Percentiles rank a stretch among this genome's conserved stretches.
Conservation (phyloP, 768 basidiomycete species). For the Lactifluus rugatus region DNA sequence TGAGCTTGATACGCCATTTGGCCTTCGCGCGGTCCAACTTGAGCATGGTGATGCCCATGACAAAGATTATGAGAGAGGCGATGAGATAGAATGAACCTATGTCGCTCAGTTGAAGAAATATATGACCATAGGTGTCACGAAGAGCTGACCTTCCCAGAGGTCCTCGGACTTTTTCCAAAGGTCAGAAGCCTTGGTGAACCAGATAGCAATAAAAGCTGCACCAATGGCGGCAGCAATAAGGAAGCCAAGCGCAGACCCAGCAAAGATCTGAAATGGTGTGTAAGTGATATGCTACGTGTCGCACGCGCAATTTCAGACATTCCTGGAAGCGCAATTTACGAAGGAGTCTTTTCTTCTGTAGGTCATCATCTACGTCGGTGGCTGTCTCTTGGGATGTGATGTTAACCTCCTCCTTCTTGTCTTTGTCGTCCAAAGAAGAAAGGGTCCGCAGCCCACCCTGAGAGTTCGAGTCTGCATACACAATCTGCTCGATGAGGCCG, state of each 20-base stretch:
- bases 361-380: conserved; percentile 14
- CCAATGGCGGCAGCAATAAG: conserved; percentile 74
- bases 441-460: background rate
- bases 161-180: conserved; percentile 80
- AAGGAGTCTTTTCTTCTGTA: conserved; percentile 35
- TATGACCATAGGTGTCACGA: background rate
- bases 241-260: conserved; percentile 69
- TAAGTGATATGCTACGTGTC: background rate
- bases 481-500: conserved; percentile 82
- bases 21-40: conserved; percentile 89
- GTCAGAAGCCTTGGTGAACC: conserved; percentile 84
- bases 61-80: conserved; percentile 73
- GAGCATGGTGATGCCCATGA: conserved; percentile 92
- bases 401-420: background rate
- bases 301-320: background rate
- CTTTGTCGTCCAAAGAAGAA: background rate
- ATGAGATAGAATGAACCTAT: conserved; percentile 61
- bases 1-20: conserved; percentile 91
- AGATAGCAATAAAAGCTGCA: conserved; percentile 86
- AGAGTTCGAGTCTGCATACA: conserved; percentile 23
- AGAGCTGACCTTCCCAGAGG: conserved; percentile 78
- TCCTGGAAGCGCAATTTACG: conserved; percentile 66
- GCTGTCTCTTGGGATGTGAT: conserved; percentile 1
- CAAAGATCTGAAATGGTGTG: conserved; percentile 49
- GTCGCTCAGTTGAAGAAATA: background rate